Conservation (phyloP, 805 yeast genomes). For the Lachancea thermotolerans region DNA sequence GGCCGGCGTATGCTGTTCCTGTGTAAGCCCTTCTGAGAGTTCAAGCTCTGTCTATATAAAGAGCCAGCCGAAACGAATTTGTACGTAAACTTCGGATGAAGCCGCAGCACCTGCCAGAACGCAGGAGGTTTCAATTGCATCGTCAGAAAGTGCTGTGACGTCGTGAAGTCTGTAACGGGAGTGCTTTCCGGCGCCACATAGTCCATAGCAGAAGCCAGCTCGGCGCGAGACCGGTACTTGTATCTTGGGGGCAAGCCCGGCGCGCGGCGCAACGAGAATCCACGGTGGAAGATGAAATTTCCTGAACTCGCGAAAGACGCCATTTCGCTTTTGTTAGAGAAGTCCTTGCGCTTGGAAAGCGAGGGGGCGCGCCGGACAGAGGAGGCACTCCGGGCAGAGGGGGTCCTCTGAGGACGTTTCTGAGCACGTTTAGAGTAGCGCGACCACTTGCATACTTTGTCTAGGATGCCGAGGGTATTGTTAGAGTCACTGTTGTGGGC, state of each 20-base stretch:
- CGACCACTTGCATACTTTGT: slow-evolving; percentile 9
- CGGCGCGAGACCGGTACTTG: slow-evolving; percentile 13
- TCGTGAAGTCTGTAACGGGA: slow-evolving; percentile 10
- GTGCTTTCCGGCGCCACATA: slow-evolving; percentile 15
- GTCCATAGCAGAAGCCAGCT: slow-evolving; percentile 17
- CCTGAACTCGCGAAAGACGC: slow-evolving; percentile 10
- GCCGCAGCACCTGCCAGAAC: slow-evolving; percentile 3
- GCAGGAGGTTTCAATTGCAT: slow-evolving; percentile 1
- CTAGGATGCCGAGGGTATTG: slow-evolving; percentile 2
- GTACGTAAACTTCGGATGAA: neutral
- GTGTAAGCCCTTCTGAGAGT: neutral
- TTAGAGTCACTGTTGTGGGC: neutral
- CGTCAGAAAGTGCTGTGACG: slow-evolving; percentile 1
- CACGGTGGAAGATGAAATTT: slow-evolving; percentile 24
- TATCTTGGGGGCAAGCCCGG: neutral
- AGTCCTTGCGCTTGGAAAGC: slow-evolving; percentile 17
- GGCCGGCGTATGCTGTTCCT: slow-evolving; percentile 5
- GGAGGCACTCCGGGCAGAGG: neutral
- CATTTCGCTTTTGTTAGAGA: slow-evolving; percentile 18
- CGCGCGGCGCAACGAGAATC: slow-evolving; percentile 14
- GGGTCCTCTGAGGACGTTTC: neutral
- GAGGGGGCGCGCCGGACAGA: slow-evolving; percentile 1
- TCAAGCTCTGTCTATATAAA: too few relatives aligned
- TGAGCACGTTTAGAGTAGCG: slow-evolving; percentile 1
- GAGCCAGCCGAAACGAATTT: too few relatives aligned